Conservation (phyloP, 768 basidiomycete genomes). For the Psilocybe cyanescens region DNA sequence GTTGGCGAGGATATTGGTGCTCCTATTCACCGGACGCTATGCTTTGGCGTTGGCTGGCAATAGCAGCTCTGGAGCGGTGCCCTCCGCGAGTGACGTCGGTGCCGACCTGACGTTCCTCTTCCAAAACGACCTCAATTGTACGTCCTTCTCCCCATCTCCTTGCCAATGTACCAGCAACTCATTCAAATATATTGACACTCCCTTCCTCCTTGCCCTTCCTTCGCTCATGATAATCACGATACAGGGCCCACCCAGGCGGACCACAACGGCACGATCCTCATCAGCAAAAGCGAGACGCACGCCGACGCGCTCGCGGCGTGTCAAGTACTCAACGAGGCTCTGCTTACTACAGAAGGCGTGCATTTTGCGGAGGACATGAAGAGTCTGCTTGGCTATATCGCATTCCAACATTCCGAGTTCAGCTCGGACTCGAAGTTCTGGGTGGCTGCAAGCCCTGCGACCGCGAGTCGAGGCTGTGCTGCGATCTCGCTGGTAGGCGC, state of each 20-base stretch:
- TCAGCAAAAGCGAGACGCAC: slow-evolving; percentile 18
- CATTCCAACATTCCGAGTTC: slow-evolving; percentile 5
- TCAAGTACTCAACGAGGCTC: slow-evolving; percentile 21
- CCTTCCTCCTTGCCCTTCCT: background rate
- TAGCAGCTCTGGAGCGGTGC: background rate
- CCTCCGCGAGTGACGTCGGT: slow-evolving; percentile 20
- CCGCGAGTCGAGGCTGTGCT: slow-evolving; percentile 11
- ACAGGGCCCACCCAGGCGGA: slow-evolving; percentile 26
- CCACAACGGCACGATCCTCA: slow-evolving; percentile 22
- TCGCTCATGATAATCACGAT: background rate
- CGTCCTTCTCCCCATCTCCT: background rate
- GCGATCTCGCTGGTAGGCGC: slow-evolving; percentile 21
- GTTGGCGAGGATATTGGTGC: background rate
- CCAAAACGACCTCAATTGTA: slow-evolving; percentile 38
- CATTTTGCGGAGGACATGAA: slow-evolving; percentile 23
- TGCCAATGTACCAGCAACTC: too few relatives aligned
- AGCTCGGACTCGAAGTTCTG: slow-evolving; percentile 19
- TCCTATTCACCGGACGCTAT: background rate
- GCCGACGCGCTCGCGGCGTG: slow-evolving; percentile 21
- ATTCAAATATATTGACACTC: background rate
- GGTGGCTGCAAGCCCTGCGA: slow-evolving; percentile 16
- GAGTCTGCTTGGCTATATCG: slow-evolving; percentile 20
- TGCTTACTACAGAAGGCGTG: slow-evolving; percentile 22
- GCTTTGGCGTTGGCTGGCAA: background rate
- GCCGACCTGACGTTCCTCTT: slow-evolving; percentile 31